phyloP scores from a whole-genome alignment of 192 early-diverging fungal species.

The Martensiomyces pterosporus region DNA sequence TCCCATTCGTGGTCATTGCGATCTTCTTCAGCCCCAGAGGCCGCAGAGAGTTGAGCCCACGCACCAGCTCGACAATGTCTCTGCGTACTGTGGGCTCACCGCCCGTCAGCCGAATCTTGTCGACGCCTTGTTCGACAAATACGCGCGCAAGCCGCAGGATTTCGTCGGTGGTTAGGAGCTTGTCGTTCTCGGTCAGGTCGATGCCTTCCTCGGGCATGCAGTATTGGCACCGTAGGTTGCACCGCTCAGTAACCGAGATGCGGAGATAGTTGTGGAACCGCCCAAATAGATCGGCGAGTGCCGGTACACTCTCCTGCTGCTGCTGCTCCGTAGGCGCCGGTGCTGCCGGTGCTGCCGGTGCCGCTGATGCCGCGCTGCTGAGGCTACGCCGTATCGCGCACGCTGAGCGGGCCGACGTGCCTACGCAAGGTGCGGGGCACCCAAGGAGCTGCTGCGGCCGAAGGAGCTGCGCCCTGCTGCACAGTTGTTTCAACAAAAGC shows the following conservation, averaged over 20 bases:
- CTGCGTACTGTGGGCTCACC: conserved; percentile 94
- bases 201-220: conserved; percentile 95
- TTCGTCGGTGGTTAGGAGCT: conserved; percentile 77
- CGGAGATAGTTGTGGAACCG: conserved; percentile 91
- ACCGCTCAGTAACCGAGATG: conserved; percentile 90
- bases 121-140: conserved; percentile 86
- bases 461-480: too few species aligned
- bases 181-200: conserved; percentile 59
- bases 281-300: conserved; percentile 72
- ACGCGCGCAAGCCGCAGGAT: conserved; percentile 73
- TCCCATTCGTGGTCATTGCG: conserved; percentile 93
- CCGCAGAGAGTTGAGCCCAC: conserved; percentile 68
- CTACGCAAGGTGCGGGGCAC: too few species aligned
- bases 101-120: conserved; percentile 93
- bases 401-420: too few species aligned
- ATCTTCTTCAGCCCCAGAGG: conserved; percentile 71
- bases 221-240: conserved; percentile 96
- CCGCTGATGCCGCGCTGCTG: neutral
- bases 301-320: conserved; percentile 6
- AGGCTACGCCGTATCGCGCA: too few species aligned
- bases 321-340: neutral
- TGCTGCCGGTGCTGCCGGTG: conserved; percentile 1
- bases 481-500: too few species aligned
- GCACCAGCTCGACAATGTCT: conserved; percentile 84
- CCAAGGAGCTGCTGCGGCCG: too few species aligned